Percentiles rank a stretch among this genome's conserved stretches.
Conservation (phyloP, 225 moss, liverwort and hornwort genomes). For the Pleurozium schreberi region DNA sequence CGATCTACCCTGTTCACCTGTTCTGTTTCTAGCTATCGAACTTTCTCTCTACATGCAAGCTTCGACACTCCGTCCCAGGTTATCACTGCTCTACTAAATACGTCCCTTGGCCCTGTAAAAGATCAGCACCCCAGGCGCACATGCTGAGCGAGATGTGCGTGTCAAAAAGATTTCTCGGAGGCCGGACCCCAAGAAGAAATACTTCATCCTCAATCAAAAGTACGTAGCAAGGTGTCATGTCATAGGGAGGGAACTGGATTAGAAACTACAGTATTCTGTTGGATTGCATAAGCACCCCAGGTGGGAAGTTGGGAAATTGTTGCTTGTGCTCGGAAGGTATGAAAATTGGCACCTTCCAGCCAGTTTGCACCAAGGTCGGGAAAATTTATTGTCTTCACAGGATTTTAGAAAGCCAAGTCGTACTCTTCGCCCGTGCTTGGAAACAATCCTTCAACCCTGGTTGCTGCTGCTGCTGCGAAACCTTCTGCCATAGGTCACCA, state of each 20-base stretch:
- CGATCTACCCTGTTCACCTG: not conserved
- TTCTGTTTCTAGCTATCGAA: not conserved
- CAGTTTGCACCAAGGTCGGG: not conserved
- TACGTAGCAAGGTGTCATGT: not conserved
- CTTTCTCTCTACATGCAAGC: not conserved
- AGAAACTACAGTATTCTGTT: not conserved
- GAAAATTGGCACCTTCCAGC: not conserved
- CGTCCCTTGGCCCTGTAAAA: not conserved
- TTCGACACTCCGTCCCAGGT: not conserved
- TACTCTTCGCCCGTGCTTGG: no score
- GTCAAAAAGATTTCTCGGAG: not conserved
- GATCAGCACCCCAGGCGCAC: not conserved
- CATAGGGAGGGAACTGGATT: not conserved
- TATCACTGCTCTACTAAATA: not conserved
- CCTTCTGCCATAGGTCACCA: not conserved
- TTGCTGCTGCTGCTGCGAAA: no score
- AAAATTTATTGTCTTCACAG: not conserved
- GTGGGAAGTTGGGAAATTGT: not conserved
- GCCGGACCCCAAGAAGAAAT: not conserved
- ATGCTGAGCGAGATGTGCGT: not conserved
- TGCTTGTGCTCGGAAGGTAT: no score
- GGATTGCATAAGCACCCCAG: not conserved
- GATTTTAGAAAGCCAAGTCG: not conserved
- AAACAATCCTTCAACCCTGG: not conserved
- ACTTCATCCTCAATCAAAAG: not conserved